Conservation (phyloP, 2,329 filamentous ascomycete species). For the Botryosphaeria agaves region DNA sequence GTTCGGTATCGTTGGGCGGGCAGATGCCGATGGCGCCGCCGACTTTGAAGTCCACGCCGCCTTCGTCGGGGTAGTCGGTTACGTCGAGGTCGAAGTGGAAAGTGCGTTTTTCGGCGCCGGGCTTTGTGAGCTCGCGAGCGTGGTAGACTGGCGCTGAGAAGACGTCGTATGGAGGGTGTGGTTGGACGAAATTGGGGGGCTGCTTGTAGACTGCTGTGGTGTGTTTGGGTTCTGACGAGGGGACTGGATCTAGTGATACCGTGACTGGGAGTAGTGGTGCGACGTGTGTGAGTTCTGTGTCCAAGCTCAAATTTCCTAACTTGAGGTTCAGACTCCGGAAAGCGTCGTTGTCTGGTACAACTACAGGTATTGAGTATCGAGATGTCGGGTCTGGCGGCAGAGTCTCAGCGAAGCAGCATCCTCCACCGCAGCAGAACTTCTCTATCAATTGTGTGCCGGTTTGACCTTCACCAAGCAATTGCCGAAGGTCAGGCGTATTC, state of each 20-base stretch:
- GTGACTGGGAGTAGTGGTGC: slow-evolving; percentile 59
- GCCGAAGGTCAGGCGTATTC: slow-evolving; percentile 36
- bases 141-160: slow-evolving; percentile 77
- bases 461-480: slow-evolving; percentile 37
- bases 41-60: slow-evolving; percentile 83
- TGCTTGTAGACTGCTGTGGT: slow-evolving; percentile 22
- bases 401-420: slow-evolving; percentile 43
- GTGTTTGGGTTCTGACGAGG: slow-evolving; percentile 23
- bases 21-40: slow-evolving; percentile 89
- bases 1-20: slow-evolving; percentile 60
- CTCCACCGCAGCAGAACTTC: slow-evolving; percentile 47
- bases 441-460: slow-evolving; percentile 41
- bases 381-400: slow-evolving; percentile 29
- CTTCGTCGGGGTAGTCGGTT: slow-evolving; percentile 77
- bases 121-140: slow-evolving; percentile 69
- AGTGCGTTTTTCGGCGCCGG: slow-evolving; percentile 86
- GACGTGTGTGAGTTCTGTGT: slow-evolving; percentile 53
- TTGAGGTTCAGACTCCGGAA: slow-evolving; percentile 65
- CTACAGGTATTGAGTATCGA: slow-evolving; percentile 28
- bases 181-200: slow-evolving; percentile 80
- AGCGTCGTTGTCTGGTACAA: slow-evolving; percentile 62
- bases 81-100: slow-evolving; percentile 97
- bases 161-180: slow-evolving; percentile 83
- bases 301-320: slow-evolving; percentile 53
- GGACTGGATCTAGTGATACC: slow-evolving; percentile 48